A percentile compares a stretch with the other conserved stretches of the same genome.
Evolutionary conservation across 352 stramenopile species (phyloP).

Genomic region (Pythium apleroticum): DNA sequence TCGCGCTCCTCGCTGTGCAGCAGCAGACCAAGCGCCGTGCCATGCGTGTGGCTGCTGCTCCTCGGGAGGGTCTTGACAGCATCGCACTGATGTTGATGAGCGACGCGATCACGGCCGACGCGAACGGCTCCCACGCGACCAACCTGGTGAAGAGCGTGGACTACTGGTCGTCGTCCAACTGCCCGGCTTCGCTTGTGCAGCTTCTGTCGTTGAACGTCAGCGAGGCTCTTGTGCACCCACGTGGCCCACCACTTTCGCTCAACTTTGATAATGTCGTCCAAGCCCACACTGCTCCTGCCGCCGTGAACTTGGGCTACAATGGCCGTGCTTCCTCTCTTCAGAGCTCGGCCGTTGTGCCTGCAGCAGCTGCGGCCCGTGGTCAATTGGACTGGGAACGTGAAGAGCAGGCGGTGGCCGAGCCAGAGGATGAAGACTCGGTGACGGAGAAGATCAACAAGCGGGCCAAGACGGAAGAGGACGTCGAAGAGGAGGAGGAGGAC

Average conservation of each 20-base stretch:
- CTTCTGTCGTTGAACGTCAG: constrained; percentile 59
- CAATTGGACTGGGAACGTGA: constrained; percentile 42
- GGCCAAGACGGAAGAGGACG: constrained; percentile 35
- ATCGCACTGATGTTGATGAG: constrained; percentile 58
- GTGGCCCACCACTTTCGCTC: constrained; percentile 65
- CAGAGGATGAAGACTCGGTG: constrained; percentile 10
- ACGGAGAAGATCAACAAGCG: constrained; percentile 16
- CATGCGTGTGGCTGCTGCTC: neutral
- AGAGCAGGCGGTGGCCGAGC: constrained; percentile 10
- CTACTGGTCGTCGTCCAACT: constrained; percentile 47
- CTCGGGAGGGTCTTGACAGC: constrained; percentile 28
- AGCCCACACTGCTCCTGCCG: constrained; percentile 14
- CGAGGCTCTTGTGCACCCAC: constrained; percentile 72
- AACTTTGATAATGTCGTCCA: constrained; percentile 37
- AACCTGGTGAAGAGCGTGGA: constrained; percentile 58
- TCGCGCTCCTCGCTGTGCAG: constrained; percentile 41
- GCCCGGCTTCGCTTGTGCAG: constrained; percentile 36
- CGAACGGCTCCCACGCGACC: constrained; percentile 45
- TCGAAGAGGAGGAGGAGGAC: constrained; percentile 53
- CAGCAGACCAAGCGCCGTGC: constrained; percentile 32
- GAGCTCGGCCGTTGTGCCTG: neutral
- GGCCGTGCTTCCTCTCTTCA: constrained; percentile 8
- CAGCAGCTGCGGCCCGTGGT: constrained; percentile 29
- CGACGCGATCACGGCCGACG: constrained; percentile 53
- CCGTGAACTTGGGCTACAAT: constrained; percentile 2